Conservation (phyloP, 1,139 yeast species). For the Taphrina flavorubra region DNA sequence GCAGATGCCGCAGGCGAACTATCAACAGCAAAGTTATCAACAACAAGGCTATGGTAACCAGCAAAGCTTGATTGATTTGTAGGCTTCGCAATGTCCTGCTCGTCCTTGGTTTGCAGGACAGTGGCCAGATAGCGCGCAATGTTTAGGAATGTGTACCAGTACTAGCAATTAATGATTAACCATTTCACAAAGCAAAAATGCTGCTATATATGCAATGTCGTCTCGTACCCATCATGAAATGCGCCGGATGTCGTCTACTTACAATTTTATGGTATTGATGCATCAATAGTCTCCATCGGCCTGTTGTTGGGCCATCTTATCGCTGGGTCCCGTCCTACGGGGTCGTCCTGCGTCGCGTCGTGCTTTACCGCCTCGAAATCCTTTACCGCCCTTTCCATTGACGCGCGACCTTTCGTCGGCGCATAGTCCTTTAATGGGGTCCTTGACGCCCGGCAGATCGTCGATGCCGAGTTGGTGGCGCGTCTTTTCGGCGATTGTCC, state of each 20-base stretch:
- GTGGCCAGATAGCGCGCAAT: background rate
- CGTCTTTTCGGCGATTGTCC: conserved; percentile 29
- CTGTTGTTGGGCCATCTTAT: conserved; percentile 9
- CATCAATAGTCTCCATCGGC: conserved; percentile 8
- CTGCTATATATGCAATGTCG: no score
- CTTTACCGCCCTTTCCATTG: conserved; percentile 24
- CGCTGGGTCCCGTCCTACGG: conserved; percentile 25
- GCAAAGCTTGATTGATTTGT: conserved; percentile 39
- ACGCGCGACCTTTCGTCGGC: conserved; percentile 35
- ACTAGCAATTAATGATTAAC: conserved; percentile 5
- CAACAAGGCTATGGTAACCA: conserved; percentile 28
- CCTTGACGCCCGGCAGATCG: conserved; percentile 22
- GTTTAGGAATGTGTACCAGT: conserved; percentile 6
- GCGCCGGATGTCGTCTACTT: background rate
- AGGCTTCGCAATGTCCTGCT: background rate
- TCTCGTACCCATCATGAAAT: no score
- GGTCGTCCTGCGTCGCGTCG: conserved; percentile 34
- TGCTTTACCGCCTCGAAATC: conserved; percentile 28
- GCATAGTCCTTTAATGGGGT: conserved; percentile 36
- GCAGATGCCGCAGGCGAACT: conserved; percentile 11
- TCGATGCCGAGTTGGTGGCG: conserved; percentile 16
- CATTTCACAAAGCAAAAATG: no score
- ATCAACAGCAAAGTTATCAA: conserved; percentile 20
- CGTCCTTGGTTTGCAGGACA: background rate
- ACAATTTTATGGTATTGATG: background rate